Evolutionary conservation across 1,284 basidiomycete genomes (phyloP).

Genomic region (Phenoliferia sp.): DNA sequence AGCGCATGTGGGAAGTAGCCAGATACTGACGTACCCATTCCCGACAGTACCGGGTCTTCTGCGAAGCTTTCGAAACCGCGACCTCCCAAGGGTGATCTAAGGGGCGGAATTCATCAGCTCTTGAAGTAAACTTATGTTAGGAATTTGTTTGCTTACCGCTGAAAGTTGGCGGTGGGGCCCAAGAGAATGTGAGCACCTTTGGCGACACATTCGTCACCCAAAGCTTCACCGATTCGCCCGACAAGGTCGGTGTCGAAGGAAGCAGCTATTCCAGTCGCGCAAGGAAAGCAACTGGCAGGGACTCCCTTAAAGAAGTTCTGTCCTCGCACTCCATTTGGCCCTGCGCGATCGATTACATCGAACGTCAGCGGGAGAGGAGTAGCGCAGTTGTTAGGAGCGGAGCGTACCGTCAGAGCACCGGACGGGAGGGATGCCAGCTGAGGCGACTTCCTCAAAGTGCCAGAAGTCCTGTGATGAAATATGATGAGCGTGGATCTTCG

Average conservation of each 20-base stretch:
- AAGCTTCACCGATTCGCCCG: slow-evolving; percentile 8
- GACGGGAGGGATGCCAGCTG: slow-evolving; percentile 56
- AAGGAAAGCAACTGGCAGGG: slow-evolving; percentile 43
- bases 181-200: slow-evolving; percentile 13
- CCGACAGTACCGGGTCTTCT: slow-evolving; percentile 42
- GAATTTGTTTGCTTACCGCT: neutral
- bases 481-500: too few relatives aligned
- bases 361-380: neutral
- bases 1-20: neutral
- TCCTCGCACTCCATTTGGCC: slow-evolving; percentile 41
- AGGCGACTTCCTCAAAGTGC: slow-evolving; percentile 57
- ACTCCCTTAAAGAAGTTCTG: slow-evolving; percentile 49
- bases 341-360: neutral
- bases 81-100: slow-evolving; percentile 42
- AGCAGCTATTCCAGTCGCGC: slow-evolving; percentile 8
- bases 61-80: slow-evolving; percentile 66
- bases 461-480: slow-evolving; percentile 36
- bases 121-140: slow-evolving; percentile 49
- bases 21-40: neutral
- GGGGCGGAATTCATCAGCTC: slow-evolving; percentile 38
- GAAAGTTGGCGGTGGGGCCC: neutral
- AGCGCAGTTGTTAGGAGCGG: neutral
- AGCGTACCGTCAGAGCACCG: slow-evolving; percentile 34
- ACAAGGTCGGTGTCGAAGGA: slow-evolving; percentile 12
- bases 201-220: slow-evolving; percentile 11